These are phyloP conservation scores for Russula vinacea DNA, from an alignment of 768 basidiomycete genomes.

Conservation along the genomic window DNA sequence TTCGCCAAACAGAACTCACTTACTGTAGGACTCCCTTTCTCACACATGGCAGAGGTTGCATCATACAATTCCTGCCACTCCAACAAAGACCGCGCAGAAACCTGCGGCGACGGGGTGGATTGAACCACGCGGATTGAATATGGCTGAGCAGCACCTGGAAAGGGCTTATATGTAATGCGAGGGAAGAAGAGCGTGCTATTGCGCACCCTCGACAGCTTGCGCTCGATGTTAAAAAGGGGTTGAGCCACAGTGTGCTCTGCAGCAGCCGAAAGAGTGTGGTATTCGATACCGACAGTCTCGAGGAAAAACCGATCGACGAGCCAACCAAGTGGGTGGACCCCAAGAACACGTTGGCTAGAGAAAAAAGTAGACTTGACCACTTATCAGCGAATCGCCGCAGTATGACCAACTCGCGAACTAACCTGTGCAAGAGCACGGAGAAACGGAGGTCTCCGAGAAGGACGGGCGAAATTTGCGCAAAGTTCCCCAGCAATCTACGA, in stretches of 20 bases:
- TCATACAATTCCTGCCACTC: constrained; percentile 69
- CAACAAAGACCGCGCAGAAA: constrained; percentile 59
- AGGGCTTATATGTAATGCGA: constrained; percentile 11
- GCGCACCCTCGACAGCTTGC: constrained; percentile 40
- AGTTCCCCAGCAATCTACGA: constrained; percentile 50
- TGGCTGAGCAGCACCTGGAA: constrained; percentile 56
- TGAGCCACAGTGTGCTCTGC: constrained; percentile 38
- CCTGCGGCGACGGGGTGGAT: constrained; percentile 64
- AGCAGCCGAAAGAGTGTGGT: constrained; percentile 44
- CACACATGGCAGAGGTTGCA: constrained; percentile 36
- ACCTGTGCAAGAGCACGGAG: constrained; percentile 66
- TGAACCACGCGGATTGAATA: constrained; percentile 61
- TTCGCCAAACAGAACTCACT: constrained; percentile 13
- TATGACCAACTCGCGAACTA: constrained; percentile 28
- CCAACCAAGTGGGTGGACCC: constrained; percentile 54
- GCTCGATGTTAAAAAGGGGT: constrained; percentile 45
- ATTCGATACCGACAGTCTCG: constrained; percentile 52
- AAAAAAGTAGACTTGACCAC: constrained; percentile 16
- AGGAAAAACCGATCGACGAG: constrained; percentile 53
- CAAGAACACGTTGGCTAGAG: constrained; percentile 14
- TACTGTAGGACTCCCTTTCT: constrained; percentile 29
- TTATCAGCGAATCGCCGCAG: constrained; percentile 11
- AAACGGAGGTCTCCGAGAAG: constrained; percentile 49
- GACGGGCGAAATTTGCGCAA: constrained; percentile 46
- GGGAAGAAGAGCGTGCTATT: background rate